These are phyloP conservation scores for Microdochium nivale DNA, from an alignment of 2,329 filamentous ascomycete genomes.

Conservation along the genomic window DNA sequence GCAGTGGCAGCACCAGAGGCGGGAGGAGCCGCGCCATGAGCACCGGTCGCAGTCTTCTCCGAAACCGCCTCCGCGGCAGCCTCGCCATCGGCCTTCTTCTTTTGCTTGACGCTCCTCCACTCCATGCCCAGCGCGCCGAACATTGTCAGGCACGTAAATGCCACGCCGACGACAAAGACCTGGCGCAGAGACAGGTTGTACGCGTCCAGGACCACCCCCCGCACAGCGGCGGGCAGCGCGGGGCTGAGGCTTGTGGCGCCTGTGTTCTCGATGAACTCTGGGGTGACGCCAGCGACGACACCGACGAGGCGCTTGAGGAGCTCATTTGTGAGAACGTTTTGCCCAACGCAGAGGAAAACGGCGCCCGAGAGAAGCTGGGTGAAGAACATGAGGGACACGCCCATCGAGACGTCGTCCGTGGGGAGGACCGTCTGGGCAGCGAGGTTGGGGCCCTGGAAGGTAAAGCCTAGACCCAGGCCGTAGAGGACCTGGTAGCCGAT, in stretches of 20 bases:
- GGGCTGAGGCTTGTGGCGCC: conserved; percentile 19
- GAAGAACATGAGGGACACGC: conserved; percentile 34
- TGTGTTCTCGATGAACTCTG: conserved; percentile 14
- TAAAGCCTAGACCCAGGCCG: conserved; percentile 33
- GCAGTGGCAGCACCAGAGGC: no score
- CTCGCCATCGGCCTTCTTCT: conserved; percentile 2
- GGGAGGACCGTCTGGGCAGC: conserved; percentile 36
- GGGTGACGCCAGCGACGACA: conserved; percentile 21
- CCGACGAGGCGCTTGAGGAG: conserved; percentile 23
- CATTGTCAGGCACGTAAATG: conserved; percentile 42
- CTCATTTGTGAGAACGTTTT: conserved; percentile 33
- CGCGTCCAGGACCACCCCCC: conserved; percentile 22
- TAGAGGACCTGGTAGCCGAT: conserved; percentile 34
- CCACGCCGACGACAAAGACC: conserved; percentile 52
- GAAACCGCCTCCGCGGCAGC: no score
- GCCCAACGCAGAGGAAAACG: conserved; percentile 34
- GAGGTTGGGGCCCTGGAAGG: conserved; percentile 35
- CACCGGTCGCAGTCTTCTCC: no score
- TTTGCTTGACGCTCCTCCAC: conserved; percentile 42
- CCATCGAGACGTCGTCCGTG: conserved; percentile 30
- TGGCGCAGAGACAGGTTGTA: conserved; percentile 55
- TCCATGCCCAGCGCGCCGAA: conserved; percentile 48
- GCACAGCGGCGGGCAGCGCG: conserved; percentile 11
- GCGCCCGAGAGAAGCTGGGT: conserved; percentile 35
- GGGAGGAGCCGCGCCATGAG: no score